Evolutionary conservation across 2,329 filamentous ascomycete species (phyloP).

Genomic region (Beauveria scarabaeidicola): DNA sequence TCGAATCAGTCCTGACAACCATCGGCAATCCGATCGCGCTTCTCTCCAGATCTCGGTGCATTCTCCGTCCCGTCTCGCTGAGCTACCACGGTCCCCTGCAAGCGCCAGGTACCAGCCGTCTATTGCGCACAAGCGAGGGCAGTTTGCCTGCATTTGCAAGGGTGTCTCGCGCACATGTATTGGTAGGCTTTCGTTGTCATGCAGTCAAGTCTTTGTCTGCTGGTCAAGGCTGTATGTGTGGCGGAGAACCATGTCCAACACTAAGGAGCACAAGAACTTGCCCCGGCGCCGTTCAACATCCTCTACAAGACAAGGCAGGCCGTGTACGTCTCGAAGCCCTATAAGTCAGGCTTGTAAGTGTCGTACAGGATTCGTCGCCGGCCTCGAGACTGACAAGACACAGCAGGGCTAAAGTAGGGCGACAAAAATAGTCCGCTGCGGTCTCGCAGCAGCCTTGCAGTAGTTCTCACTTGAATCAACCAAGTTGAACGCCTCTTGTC

Average conservation of each 20-base stretch:
- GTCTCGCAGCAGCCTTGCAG: slow-evolving; percentile 2
- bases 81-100: background rate
- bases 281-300: background rate
- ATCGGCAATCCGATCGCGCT: background rate
- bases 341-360: background rate
- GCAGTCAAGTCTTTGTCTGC: background rate
- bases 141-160: background rate
- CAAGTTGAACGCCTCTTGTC: background rate
- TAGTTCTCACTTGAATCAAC: background rate
- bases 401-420: background rate
- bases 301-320: background rate
- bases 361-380: background rate
- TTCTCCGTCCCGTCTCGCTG: background rate
- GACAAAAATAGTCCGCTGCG: background rate
- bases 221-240: background rate
- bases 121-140: background rate
- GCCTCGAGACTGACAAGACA: background rate
- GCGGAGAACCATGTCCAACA: background rate
- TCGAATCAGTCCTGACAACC: background rate
- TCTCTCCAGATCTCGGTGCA: background rate
- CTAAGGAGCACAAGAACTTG: background rate
- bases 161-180: background rate
- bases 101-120: slow-evolving; percentile 1
- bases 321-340: background rate
- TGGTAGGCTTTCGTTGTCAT: background rate